Percentiles rank a stretch among this genome's conserved stretches.
phyloP scores from a whole-genome alignment of 1,139 yeast genomes.

The Chernovozyma aurita region DNA sequence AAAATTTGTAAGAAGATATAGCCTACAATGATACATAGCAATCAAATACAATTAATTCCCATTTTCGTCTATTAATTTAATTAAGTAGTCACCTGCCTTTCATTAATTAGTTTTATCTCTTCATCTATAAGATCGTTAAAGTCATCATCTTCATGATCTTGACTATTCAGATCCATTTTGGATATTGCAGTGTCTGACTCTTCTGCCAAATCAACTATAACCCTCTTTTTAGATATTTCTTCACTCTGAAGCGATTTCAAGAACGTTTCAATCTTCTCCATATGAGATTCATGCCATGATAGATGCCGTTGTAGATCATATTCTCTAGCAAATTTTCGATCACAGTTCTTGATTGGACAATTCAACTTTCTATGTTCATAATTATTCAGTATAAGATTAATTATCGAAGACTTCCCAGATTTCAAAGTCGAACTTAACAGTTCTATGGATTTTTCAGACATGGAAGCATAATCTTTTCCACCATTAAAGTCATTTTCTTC shows the following conservation, averaged over 20 bases:
- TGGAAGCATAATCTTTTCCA: conserved; percentile 12
- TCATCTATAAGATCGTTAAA: conserved; percentile 29
- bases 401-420: conserved; percentile 21
- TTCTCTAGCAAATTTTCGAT: conserved; percentile 40
- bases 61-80: too few species aligned
- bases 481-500: conserved; percentile 12
- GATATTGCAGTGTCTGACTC: neutral
- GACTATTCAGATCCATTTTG: neutral
- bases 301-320: conserved; percentile 52
- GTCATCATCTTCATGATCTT: conserved; percentile 13
- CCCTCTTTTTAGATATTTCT: conserved; percentile 5
- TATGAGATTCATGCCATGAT: conserved; percentile 47
- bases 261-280: conserved; percentile 28
- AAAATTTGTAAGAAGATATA: too few species aligned
- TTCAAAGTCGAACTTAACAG: conserved; percentile 19
- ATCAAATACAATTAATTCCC: too few species aligned
- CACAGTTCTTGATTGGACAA: conserved; percentile 48
- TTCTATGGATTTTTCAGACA: conserved; percentile 23
- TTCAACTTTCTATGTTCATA: conserved; percentile 26
- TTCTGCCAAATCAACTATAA: conserved; percentile 3
- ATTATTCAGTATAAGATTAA: conserved; percentile 36
- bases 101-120: conserved; percentile 15
- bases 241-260: conserved; percentile 22
- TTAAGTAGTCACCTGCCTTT: neutral
- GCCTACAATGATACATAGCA: too few species aligned